phyloP scores from a whole-genome alignment of 164 flowering plant genomes.

The Saururus chinensis region DNA sequence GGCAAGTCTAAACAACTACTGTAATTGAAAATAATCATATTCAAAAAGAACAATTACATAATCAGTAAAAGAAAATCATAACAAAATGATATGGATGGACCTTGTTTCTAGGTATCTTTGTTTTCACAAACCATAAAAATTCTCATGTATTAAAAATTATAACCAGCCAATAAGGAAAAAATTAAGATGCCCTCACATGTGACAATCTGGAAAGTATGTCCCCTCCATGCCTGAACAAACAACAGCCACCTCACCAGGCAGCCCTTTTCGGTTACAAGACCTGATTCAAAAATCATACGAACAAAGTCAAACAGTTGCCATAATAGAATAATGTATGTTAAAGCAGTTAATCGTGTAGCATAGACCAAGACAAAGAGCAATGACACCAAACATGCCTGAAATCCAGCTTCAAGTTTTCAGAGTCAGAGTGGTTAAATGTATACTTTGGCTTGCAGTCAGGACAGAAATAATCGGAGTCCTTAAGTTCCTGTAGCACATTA shows the following conservation, averaged over 20 bases:
- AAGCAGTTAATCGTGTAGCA: background rate
- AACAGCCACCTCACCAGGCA: slow-evolving; percentile 35
- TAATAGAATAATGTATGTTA: background rate
- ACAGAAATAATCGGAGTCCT: slow-evolving; percentile 70
- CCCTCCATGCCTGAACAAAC: slow-evolving; percentile 85
- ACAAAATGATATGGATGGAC: too few relatives aligned
- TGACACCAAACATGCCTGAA: slow-evolving; percentile 24
- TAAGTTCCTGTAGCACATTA: slow-evolving; percentile 42
- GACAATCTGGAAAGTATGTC: slow-evolving; percentile 61
- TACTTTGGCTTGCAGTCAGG: slow-evolving; percentile 85
- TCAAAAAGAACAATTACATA: too few relatives aligned
- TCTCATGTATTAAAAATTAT: background rate
- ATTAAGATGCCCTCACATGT: slow-evolving; percentile 45
- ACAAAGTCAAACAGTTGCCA: background rate
- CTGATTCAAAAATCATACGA: slow-evolving; percentile 22
- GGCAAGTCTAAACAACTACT: too few relatives aligned
- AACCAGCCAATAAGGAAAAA: background rate
- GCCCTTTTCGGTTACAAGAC: slow-evolving; percentile 16
- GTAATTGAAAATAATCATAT: too few relatives aligned
- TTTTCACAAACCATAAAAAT: too few relatives aligned
- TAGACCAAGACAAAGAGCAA: background rate
- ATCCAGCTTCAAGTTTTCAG: slow-evolving; percentile 23
- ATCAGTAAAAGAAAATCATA: too few relatives aligned
- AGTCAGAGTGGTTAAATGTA: slow-evolving; percentile 62
- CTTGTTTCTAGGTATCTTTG: too few relatives aligned